Base-by-base conservation (phyloP, 2,329 filamentous ascomycete genomes). In the Nemania sp. region DNA sequence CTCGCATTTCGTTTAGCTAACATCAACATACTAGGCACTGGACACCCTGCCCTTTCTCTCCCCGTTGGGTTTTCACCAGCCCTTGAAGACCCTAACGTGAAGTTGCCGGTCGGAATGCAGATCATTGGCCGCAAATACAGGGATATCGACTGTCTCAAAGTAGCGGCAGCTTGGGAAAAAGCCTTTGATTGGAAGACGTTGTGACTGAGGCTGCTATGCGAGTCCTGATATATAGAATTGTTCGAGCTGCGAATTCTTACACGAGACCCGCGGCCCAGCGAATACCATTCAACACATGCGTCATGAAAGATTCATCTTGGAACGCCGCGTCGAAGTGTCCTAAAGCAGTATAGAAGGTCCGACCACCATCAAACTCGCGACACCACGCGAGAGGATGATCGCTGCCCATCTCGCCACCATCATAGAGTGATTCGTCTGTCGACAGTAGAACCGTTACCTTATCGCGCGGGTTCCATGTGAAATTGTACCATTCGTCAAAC, bases 401-500 rank as follows among this genome's bases (percentile, higher is more conserved):
- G 2, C 63, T 56, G 3, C 72, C 70, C 61, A 73, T 68, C 17
- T 49, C 61, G 6, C 73, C 72, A 1, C 73, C 74, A 8, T 60
- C 12, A 46, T 72, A 76, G 6, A 61, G 66, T 12, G 53, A 52
- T 60, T 75, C 72, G 40, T 73, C 70, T 22, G 71, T 70, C 0
- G 65, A 60, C 31, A 75, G 49, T n/a, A 77, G 61, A 8, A 75
- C 63, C 24, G 66, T 61, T 8, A 73, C 63, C 26, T 62, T 63
- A 3, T 44, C 39, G 24, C 67, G 63, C 3, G 68, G 69, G 34
- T 70, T 70, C 26, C 48, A n/a, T 44, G 62, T 57, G 53, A 74
- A 75, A 52, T 75, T 75, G 62, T 76, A 76, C 72, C 73, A 76
- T 61, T 77, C 73, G 45, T 76, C 73, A 48, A 70, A 66, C 67